A percentile compares a stretch with the other conserved stretches of the same genome.
Conservation (phyloP, 768 basidiomycete species). For the Leccinum longicurvipes region DNA sequence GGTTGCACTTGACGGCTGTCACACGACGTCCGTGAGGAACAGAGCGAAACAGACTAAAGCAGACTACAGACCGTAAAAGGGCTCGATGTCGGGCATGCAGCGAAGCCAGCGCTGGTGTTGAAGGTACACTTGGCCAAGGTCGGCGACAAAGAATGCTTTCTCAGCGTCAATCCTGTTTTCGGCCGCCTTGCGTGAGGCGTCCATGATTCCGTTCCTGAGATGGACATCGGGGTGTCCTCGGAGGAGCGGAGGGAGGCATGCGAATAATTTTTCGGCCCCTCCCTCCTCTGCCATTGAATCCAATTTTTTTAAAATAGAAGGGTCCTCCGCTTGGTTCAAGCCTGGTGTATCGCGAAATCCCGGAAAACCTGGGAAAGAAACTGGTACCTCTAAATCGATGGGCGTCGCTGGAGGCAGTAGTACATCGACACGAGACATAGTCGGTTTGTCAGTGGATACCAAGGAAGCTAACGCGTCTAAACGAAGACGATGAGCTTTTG, state of each 20-base stretch:
- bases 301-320: conserved; percentile 42
- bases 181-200: conserved; percentile 49
- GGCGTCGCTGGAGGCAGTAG: conserved; percentile 32
- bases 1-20: conserved; percentile 95
- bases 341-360: conserved; percentile 23
- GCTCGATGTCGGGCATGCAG: conserved; percentile 80
- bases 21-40: conserved; percentile 23
- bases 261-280: conserved; percentile 49
- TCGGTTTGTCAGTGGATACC: conserved; percentile 24
- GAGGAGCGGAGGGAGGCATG: conserved; percentile 62
- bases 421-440: conserved; percentile 60
- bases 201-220: conserved; percentile 73
- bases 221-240: conserved; percentile 71
- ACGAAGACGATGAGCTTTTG: conserved; percentile 23
- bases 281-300: conserved; percentile 36
- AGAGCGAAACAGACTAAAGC: conserved; percentile 16
- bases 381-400: conserved; percentile 28
- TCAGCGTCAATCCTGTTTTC: conserved; percentile 72
- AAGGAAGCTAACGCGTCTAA: conserved; percentile 24
- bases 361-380: conserved; percentile 29
- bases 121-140: conserved; percentile 81
- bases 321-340: conserved; percentile 7
- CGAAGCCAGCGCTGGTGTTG: conserved; percentile 82
- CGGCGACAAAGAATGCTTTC: conserved; percentile 94
- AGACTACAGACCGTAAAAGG: conserved; percentile 78